Percentiles rank a stretch among this genome's conserved stretches.
Evolutionary conservation across 2,329 filamentous ascomycete species (phyloP).

Genomic region (Metarhizium humberi): DNA sequence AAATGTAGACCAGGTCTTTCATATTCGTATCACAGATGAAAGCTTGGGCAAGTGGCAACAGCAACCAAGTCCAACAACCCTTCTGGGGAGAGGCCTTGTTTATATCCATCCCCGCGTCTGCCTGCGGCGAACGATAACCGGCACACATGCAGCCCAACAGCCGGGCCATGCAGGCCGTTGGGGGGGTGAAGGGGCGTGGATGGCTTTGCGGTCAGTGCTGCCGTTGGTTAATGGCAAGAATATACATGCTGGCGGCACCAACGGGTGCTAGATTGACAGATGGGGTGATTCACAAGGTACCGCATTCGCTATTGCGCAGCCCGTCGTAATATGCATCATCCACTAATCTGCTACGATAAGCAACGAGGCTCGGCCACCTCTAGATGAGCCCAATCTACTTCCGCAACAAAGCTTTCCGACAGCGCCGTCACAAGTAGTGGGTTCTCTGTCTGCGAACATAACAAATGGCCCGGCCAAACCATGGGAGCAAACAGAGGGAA

Average conservation of each 20-base stretch:
- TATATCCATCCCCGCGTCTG: background rate
- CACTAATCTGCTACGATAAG: background rate
- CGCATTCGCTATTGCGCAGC: background rate
- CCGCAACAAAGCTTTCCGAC: background rate
- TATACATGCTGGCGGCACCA: no score
- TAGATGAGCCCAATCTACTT: background rate
- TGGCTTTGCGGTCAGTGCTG: background rate
- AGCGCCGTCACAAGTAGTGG: background rate
- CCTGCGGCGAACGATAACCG: background rate
- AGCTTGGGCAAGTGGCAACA: conserved; percentile 1
- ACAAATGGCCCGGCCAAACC: no score
- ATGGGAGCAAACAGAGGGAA: background rate
- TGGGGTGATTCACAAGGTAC: background rate
- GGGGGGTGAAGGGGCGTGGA: background rate
- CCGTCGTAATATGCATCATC: background rate
- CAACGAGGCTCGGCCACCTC: background rate
- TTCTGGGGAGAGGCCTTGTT: background rate
- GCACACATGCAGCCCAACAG: background rate
- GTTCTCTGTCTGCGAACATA: no score
- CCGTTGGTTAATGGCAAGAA: background rate
- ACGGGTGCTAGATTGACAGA: background rate
- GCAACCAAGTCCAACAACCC: conserved; percentile 7
- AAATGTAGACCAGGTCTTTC: conserved; percentile 13
- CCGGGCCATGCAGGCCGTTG: background rate
- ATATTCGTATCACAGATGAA: conserved; percentile 13